Conservation (phyloP, 2,329 filamentous ascomycete genomes). For the Epichloe typhina region DNA sequence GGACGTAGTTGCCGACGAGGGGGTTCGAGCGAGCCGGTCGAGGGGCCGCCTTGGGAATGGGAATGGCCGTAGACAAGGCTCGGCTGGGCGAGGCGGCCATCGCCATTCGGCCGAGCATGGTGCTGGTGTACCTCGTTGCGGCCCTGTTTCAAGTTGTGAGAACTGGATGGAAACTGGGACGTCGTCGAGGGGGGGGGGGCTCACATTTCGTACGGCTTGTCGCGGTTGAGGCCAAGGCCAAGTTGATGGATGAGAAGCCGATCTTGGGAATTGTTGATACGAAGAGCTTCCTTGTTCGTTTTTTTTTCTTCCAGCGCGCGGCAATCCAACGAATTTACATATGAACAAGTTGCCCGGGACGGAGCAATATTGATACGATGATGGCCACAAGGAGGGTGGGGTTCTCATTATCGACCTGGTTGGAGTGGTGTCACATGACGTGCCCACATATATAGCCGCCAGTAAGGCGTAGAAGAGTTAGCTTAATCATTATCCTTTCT, state of each 20-base stretch:
- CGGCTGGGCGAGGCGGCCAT: slow-evolving; percentile 12
- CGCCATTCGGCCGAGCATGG: slow-evolving; percentile 18
- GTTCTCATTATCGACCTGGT: neutral
- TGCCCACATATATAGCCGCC: too few relatives aligned
- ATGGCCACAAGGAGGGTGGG: neutral
- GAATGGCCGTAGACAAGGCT: slow-evolving; percentile 17
- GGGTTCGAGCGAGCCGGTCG: slow-evolving; percentile 15
- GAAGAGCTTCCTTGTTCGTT: neutral
- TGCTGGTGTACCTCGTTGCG: slow-evolving; percentile 15
- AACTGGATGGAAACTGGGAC: neutral
- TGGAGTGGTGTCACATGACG: too few relatives aligned
- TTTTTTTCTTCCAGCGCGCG: neutral
- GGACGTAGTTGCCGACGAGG: slow-evolving; percentile 16
- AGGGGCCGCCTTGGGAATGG: neutral
- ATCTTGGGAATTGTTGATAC: too few relatives aligned
- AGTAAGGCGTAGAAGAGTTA: too few relatives aligned
- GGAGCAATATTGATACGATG: slow-evolving; percentile 20
- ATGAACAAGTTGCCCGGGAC: slow-evolving; percentile 6
- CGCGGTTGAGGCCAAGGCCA: neutral
- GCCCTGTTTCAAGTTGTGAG: slow-evolving; percentile 11
- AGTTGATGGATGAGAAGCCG: neutral
- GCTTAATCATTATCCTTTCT: too few relatives aligned
- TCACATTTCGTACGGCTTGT: slow-evolving; percentile 10
- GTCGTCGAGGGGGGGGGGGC: neutral
- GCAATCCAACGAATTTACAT: too few relatives aligned